phyloP scores from a whole-genome alignment of 2,329 filamentous ascomycete species.

The Westerdykella aurantiaca region DNA sequence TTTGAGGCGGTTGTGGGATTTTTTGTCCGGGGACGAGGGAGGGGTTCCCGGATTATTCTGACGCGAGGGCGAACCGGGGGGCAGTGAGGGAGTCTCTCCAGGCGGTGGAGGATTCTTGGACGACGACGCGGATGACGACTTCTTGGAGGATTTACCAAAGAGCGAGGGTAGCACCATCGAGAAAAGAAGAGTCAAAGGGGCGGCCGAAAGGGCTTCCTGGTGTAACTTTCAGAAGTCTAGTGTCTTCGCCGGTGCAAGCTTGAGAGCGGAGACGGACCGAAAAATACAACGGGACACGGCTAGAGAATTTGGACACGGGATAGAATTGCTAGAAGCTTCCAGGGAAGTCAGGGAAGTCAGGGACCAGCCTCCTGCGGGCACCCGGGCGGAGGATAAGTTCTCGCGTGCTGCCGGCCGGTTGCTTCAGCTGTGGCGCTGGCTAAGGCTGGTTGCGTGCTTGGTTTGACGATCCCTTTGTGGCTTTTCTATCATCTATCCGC shows the following conservation, averaged over 20 bases:
- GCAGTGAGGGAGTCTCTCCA: slow-evolving; percentile 12
- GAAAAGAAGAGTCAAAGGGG: slow-evolving; percentile 13
- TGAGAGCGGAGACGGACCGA: slow-evolving; percentile 25
- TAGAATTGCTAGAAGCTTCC: slow-evolving; percentile 32
- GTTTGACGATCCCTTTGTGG: too few species aligned
- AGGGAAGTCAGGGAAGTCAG: slow-evolving; percentile 14
- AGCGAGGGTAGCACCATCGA: slow-evolving; percentile 36
- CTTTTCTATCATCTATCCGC: too few species aligned
- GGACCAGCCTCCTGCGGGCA: too few species aligned
- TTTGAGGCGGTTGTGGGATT: slow-evolving; percentile 26
- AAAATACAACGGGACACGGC: slow-evolving; percentile 7
- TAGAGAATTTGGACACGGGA: slow-evolving; percentile 9
- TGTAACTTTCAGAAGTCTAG: slow-evolving; percentile 19
- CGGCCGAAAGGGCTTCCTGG: slow-evolving; percentile 14
- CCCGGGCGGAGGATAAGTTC: slow-evolving; percentile 1
- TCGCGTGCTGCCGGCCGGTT: slow-evolving; percentile 9
- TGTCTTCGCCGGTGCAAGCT: slow-evolving; percentile 20
- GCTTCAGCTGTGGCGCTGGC: slow-evolving; percentile 11
- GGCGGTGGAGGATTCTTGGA: slow-evolving; percentile 16
- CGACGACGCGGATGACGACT: slow-evolving; percentile 12
- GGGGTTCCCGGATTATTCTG: slow-evolving; percentile 24
- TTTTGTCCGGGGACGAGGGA: slow-evolving; percentile 37
- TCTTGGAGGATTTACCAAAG: slow-evolving; percentile 33
- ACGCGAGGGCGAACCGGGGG: slow-evolving; percentile 18
- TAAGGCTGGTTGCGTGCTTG: slow-evolving; percentile 5